Evolutionary conservation across 345 rosid genomes (phyloP).

Genomic region (Eucalyptus rudis): DNA sequence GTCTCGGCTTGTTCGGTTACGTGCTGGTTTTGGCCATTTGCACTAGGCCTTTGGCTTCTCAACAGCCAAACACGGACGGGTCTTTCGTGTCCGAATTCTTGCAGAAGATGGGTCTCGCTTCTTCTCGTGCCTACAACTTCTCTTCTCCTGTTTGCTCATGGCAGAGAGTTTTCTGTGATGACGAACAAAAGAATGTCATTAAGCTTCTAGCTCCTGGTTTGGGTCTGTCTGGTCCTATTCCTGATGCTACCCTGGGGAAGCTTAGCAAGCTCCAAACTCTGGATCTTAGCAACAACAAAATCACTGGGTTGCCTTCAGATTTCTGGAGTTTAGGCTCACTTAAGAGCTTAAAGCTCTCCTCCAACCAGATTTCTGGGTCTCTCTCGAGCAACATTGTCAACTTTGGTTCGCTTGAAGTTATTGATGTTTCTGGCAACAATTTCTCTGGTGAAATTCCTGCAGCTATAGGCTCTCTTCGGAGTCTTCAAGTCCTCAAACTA

Average conservation of each 20-base stretch:
- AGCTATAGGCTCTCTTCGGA: constrained; percentile 39
- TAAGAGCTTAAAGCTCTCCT: constrained; percentile 55
- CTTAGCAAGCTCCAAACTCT: constrained; percentile 60
- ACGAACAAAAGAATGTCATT: constrained; percentile 28
- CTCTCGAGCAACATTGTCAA: constrained; percentile 70
- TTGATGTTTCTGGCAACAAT: constrained; percentile 66
- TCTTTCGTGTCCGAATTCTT: constrained; percentile 63
- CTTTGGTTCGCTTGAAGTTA: constrained; percentile 55
- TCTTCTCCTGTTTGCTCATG: constrained; percentile 61
- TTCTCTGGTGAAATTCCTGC: constrained; percentile 74
- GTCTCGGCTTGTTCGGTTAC: constrained; percentile 31
- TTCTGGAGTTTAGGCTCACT: constrained; percentile 78
- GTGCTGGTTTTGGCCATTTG: constrained; percentile 38
- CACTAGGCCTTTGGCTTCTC: constrained; percentile 16
- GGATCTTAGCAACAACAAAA: constrained; percentile 80
- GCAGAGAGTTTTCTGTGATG: constrained; percentile 67
- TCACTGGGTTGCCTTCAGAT: constrained; percentile 76
- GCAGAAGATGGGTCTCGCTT: constrained; percentile 36
- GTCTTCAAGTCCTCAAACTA: constrained; percentile 54
- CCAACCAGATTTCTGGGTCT: constrained; percentile 60
- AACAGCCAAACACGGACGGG: constrained; percentile 84
- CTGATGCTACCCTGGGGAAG: constrained; percentile 83
- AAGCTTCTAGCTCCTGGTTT: constrained; percentile 37
- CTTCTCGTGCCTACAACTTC: constrained; percentile 23
- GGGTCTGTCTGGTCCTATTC: constrained; percentile 65